phyloP scores from a whole-genome alignment of 257 asterid species.

The Striga asiatica region DNA sequence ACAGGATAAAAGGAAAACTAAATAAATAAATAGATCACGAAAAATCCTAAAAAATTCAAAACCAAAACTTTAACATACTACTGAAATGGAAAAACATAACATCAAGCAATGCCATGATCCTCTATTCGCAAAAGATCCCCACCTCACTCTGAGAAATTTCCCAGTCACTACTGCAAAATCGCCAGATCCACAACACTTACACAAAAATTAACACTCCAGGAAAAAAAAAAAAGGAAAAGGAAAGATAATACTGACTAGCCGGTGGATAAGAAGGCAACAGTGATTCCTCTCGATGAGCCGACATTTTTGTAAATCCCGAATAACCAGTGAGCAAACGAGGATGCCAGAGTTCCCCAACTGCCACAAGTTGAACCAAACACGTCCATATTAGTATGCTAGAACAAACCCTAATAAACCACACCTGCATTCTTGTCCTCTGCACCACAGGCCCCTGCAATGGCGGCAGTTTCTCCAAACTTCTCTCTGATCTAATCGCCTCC shows the following conservation, averaged over 20 bases:
- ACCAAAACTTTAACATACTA: slow-evolving; percentile 1
- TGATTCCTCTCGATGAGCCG: slow-evolving; percentile 33
- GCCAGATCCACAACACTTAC: slow-evolving; percentile 7
- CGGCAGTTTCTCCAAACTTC: slow-evolving; percentile 30
- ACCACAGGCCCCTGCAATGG: slow-evolving; percentile 51
- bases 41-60: slow-evolving; percentile 1
- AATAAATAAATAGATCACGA: too few relatives aligned
- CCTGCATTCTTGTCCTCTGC: slow-evolving; percentile 64
- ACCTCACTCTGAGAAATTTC: slow-evolving; percentile 6
- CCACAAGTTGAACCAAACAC: slow-evolving; percentile 77
- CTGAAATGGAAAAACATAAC: background rate
- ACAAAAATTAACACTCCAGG: background rate
- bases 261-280: slow-evolving; percentile 33
- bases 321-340: slow-evolving; percentile 50
- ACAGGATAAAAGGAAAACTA: too few relatives aligned
- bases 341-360: slow-evolving; percentile 74
- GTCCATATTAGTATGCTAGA: slow-evolving; percentile 88
- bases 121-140: slow-evolving; percentile 6
- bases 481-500: slow-evolving; percentile 48
- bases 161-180: background rate
- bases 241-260: slow-evolving; percentile 51
- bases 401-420: slow-evolving; percentile 88
- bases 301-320: slow-evolving; percentile 26
- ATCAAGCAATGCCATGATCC: background rate
- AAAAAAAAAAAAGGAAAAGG: background rate